These are phyloP conservation scores for Paracoccidioides lutzii DNA, from an alignment of 2,329 filamentous ascomycete genomes.

Conservation along the genomic window DNA sequence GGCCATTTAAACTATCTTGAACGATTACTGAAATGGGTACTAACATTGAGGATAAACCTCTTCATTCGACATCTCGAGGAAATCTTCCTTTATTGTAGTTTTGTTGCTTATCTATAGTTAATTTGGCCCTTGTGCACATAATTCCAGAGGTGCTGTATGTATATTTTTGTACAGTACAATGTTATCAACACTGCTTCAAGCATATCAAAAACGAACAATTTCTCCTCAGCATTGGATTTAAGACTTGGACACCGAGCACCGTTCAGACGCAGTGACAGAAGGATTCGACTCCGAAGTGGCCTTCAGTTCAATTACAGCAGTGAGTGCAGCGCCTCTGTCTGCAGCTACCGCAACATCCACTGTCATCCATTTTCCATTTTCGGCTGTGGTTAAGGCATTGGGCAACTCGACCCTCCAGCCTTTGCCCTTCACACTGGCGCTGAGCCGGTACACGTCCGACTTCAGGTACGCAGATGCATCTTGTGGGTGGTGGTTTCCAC, in stretches of 20 bases:
- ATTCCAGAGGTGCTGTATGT: no score
- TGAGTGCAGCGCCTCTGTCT: conserved; percentile 1
- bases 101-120: no score
- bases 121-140: no score
- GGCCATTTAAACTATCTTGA: no score
- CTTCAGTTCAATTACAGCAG: conserved; percentile 6
- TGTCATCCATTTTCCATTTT: conserved; percentile 7
- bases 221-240: not conserved
- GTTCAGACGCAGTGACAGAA: conserved; percentile 5
- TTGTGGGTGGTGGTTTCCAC: conserved; percentile 6
- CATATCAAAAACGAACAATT: not conserved
- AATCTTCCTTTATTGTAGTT: no score
- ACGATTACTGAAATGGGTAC: no score
- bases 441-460: conserved; percentile 12
- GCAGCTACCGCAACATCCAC: conserved; percentile 10
- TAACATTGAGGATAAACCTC: no score
- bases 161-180: no score
- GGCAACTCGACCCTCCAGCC: conserved; percentile 12
- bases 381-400: conserved; percentile 8
- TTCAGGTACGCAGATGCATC: conserved; percentile 9
- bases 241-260: conserved; percentile 7
- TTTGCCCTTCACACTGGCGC: conserved; percentile 8
- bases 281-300: conserved; percentile 11
- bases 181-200: not conserved
- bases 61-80: no score